Evolutionary conservation across 768 basidiomycete genomes (phyloP).

Genomic region (Suillus discolor): DNA sequence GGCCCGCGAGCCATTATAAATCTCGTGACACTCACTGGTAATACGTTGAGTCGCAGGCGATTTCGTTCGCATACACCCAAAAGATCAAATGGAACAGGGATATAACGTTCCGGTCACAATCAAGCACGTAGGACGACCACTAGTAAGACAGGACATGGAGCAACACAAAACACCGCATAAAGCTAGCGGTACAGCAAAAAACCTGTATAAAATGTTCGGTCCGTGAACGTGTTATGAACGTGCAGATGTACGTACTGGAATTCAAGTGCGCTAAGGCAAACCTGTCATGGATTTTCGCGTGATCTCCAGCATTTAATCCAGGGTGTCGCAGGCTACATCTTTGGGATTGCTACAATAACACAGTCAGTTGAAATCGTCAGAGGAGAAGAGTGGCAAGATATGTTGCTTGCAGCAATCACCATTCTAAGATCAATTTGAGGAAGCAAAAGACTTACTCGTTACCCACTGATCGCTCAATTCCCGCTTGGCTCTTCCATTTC

Average conservation of each 20-base stretch:
- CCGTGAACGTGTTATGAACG: neutral
- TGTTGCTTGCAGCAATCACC: no score
- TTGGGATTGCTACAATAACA: no score
- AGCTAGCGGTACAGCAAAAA: neutral
- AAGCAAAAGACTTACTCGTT: no score
- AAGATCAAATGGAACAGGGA: neutral
- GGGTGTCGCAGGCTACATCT: no score
- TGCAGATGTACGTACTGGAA: neutral
- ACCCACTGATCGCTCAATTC: no score
- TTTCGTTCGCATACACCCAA: neutral
- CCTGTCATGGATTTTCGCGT: neutral
- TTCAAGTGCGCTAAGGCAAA: neutral
- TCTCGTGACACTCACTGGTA: neutral
- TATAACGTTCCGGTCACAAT: no score
- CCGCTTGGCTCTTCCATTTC: no score
- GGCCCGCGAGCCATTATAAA: neutral
- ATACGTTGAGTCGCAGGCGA: neutral
- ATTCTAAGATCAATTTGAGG: no score
- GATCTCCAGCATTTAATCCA: no score
- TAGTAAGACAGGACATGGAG: neutral
- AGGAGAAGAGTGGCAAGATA: no score
- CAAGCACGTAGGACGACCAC: neutral
- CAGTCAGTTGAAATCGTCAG: no score
- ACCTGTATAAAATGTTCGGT: neutral
- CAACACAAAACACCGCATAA: neutral